A percentile compares a stretch with the other conserved stretches of the same genome.
Conservation (phyloP, 441 rosid genomes). For the Pelargonium cotyledonis region DNA sequence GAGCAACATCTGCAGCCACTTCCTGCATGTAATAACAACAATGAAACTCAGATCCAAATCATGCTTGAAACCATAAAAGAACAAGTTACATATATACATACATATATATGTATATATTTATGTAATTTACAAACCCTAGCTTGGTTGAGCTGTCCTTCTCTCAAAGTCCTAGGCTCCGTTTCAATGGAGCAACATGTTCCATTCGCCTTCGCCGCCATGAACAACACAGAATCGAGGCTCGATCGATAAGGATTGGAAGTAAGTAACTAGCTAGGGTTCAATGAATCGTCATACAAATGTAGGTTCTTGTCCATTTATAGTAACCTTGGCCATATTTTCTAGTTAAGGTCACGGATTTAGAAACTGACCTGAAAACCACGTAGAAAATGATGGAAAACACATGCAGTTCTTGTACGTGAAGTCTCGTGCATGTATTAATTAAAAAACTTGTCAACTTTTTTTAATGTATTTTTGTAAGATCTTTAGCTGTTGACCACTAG, state of each 20-base stretch:
- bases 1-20: background rate
- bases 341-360: background rate
- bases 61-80: no score
- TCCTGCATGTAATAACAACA: background rate
- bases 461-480: no score
- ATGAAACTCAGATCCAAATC: background rate
- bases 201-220: no score
- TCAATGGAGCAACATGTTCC: background rate
- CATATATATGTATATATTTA: no score
- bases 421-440: no score
- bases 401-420: background rate
- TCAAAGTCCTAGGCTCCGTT: background rate
- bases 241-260: no score
- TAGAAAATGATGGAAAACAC: background rate
- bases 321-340: background rate
- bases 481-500: no score
- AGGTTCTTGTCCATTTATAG: background rate
- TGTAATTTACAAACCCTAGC: background rate
- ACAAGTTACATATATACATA: no score
- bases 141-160: background rate
- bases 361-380: no score
- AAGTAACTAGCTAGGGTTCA: background rate
- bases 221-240: no score
- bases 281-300: background rate
- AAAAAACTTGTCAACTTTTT: no score